Evolutionary conservation across 257 asterid species (phyloP).

Genomic region (Nicotiana otophora): DNA sequence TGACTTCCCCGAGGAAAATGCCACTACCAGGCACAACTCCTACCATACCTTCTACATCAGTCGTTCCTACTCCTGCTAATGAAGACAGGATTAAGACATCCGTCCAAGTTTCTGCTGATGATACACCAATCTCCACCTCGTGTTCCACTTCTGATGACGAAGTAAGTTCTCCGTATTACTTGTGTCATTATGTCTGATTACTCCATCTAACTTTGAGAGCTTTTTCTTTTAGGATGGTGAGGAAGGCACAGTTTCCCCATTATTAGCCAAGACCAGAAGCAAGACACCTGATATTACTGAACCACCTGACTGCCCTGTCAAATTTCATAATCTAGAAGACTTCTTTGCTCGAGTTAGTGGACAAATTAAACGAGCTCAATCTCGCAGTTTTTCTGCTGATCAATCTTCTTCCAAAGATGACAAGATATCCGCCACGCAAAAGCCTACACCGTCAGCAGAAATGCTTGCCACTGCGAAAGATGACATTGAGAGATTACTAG

Average conservation of each 20-base stretch:
- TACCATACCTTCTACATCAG: not conserved
- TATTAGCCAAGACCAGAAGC: not conserved
- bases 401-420: not conserved
- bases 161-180: not conserved
- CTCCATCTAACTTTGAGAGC: not conserved
- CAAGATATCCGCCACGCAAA: not conserved
- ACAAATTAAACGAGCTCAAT: not conserved
- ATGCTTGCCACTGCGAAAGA: not conserved
- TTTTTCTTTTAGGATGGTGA: not conserved
- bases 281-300: not conserved
- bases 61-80: not conserved
- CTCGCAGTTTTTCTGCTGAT: not conserved
- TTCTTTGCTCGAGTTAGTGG: not conserved
- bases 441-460: not conserved
- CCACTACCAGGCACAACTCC: not conserved
- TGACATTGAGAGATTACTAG: not conserved
- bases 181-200: not conserved
- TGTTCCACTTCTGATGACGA: not conserved
- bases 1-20: not conserved
- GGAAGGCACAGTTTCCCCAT: not conserved
- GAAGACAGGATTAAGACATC: not conserved
- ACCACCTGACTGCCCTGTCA: not conserved
- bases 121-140: not conserved
- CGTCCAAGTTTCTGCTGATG: not conserved
- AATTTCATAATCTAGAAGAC: not conserved